A percentile compares a stretch with the other conserved stretches of the same genome.
Evolutionary conservation across 192 early-diverging fungal genomes (phyloP).

Genomic region (Radiomyces spectabilis): DNA sequence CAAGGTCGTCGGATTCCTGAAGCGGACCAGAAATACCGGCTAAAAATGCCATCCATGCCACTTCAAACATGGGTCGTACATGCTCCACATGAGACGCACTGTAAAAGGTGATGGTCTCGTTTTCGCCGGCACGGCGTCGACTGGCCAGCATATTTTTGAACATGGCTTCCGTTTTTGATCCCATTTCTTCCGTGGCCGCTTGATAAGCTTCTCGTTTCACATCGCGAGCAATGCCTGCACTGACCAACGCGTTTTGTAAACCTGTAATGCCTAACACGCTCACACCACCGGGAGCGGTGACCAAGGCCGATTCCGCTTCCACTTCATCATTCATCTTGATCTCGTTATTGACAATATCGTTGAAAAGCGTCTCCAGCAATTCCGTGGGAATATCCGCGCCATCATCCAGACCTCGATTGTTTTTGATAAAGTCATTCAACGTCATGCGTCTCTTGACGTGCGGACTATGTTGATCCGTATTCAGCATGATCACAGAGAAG

Average conservation of each 20-base stretch:
- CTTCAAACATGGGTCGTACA: constrained; percentile 87
- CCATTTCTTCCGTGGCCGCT: constrained; percentile 59
- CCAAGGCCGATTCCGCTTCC: constrained; percentile 46
- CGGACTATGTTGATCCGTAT: constrained; percentile 86
- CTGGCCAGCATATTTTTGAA: constrained; percentile 54
- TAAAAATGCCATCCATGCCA: constrained; percentile 82
- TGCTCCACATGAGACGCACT: constrained; percentile 79
- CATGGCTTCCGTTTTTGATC: constrained; percentile 61
- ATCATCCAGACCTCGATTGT: constrained; percentile 92
- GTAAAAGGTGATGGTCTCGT: constrained; percentile 42
- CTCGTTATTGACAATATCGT: constrained; percentile 77
- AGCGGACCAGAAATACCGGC: constrained; percentile 76
- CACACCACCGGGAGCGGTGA: constrained; percentile 30
- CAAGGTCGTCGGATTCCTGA: constrained; percentile 74
- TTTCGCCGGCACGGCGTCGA: constrained; percentile 38
- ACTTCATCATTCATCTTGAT: constrained; percentile 93
- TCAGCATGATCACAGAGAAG: constrained; percentile 90
- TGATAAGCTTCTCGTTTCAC: constrained; percentile 48
- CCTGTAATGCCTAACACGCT: constrained; percentile 35
- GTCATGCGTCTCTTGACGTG: constrained; percentile 87
- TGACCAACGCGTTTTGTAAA: constrained; percentile 32
- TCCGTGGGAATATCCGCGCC: constrained; percentile 68
- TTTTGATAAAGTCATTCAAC: constrained; percentile 76
- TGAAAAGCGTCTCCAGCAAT: constrained; percentile 67
- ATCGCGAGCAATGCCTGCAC: constrained; percentile 29